Evolutionary conservation across 2,329 filamentous ascomycete genomes (phyloP).

Genomic region (Zymoseptoria tritici): DNA sequence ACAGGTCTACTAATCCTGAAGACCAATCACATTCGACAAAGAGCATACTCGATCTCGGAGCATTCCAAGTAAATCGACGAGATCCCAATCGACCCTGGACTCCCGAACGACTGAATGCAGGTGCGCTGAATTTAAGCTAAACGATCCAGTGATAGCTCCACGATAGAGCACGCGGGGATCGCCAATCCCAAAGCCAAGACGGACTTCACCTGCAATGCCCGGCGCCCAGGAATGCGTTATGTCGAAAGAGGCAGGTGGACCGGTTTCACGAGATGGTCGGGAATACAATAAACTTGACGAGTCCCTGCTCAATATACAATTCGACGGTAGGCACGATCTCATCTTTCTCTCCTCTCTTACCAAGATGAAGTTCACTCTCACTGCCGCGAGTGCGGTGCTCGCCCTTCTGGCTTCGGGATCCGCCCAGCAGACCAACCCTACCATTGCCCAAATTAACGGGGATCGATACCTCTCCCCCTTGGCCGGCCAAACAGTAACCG

Average conservation of each 20-base stretch:
- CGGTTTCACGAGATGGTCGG: not conserved
- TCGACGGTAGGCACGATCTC: not conserved
- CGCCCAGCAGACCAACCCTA: conserved; percentile 11
- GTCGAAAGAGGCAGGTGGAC: not conserved
- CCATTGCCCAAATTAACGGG: conserved; percentile 53
- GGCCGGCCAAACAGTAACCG: conserved; percentile 48
- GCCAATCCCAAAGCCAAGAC: not conserved
- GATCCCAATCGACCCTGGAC: too few relatives aligned
- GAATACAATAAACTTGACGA: not conserved
- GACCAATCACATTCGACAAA: too few relatives aligned
- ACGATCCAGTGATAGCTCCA: not conserved
- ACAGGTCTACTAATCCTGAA: too few relatives aligned
- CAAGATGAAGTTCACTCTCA: not conserved
- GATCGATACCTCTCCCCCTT: conserved; percentile 56
- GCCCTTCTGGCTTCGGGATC: not conserved
- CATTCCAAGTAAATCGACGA: too few relatives aligned
- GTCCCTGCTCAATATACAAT: not conserved
- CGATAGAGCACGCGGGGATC: not conserved
- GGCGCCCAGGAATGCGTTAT: not conserved
- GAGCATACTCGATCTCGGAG: too few relatives aligned
- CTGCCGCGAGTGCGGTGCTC: not conserved
- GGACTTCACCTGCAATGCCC: not conserved
- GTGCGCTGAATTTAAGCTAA: not conserved
- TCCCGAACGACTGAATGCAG: not conserved
- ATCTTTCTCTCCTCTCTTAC: not conserved